Percentiles rank a stretch among this genome's conserved stretches.
These are phyloP conservation scores for Lavandula angustifolia DNA, from an alignment of 257 asterid genomes.

Conservation along the genomic window DNA sequence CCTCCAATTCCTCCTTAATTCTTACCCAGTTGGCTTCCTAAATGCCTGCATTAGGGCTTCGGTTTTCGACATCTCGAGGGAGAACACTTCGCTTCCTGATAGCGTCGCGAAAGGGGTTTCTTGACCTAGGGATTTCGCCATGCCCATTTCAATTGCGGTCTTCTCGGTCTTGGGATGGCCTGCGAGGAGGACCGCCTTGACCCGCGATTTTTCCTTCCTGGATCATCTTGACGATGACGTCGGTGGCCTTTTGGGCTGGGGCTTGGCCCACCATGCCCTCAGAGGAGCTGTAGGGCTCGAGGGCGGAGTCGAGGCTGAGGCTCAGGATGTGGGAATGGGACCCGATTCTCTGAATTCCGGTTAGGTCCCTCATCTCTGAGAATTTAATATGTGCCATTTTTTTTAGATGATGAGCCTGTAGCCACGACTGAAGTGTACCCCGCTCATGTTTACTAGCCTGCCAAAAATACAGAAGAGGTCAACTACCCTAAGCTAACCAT, in stretches of 20 bases:
- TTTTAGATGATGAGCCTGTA: too few species aligned
- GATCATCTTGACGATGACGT: constrained; percentile 77
- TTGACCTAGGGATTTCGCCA: constrained; percentile 82
- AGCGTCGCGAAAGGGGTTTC: constrained; percentile 93
- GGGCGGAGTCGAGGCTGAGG: constrained; percentile 61
- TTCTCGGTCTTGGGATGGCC: constrained; percentile 89
- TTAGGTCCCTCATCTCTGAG: constrained; percentile 81
- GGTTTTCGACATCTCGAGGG: constrained; percentile 86
- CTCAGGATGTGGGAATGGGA: constrained; percentile 91
- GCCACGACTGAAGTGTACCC: too few species aligned
- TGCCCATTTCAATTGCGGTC: constrained; percentile 91
- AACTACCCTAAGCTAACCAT: too few species aligned
- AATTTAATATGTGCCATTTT: constrained; percentile 81
- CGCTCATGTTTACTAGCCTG: too few species aligned
- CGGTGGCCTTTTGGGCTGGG: constrained; percentile 82
- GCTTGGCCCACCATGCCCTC: constrained; percentile 90
- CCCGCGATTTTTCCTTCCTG: constrained; percentile 84
- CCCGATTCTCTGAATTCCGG: constrained; percentile 79
- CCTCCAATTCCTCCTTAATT: constrained; percentile 85
- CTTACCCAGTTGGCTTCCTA: constrained; percentile 76
- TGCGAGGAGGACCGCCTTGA: constrained; percentile 70
- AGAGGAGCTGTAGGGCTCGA: constrained; percentile 67
- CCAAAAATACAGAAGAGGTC: too few species aligned
- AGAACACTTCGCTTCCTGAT: constrained; percentile 86
- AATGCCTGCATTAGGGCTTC: constrained; percentile 95